Percentiles rank a stretch among this genome's conserved stretches.
Conservation (phyloP, 352 stramenopile genomes). For the Globisporangium paroecandrum region DNA sequence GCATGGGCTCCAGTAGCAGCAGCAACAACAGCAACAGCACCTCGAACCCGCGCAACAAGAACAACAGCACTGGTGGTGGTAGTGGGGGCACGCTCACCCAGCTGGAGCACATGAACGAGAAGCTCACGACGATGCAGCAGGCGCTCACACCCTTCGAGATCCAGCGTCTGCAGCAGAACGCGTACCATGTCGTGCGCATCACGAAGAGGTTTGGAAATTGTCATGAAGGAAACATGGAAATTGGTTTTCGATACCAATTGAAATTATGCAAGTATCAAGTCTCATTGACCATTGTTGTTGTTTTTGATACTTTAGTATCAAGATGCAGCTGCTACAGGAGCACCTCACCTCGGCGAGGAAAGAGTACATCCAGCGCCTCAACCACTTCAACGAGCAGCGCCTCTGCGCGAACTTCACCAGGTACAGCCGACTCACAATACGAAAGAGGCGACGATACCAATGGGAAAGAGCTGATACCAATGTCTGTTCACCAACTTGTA, state of each 20-base stretch:
- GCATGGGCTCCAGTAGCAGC: background rate
- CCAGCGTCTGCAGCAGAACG: constrained; percentile 60
- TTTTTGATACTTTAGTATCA: constrained; percentile 34
- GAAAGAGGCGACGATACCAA: background rate
- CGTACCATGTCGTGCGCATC: constrained; percentile 63
- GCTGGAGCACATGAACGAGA: constrained; percentile 56
- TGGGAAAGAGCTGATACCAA: background rate
- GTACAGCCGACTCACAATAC: background rate
- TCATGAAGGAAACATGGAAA: background rate
- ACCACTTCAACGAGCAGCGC: constrained; percentile 49
- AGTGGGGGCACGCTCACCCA: constrained; percentile 24
- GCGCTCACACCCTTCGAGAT: constrained; percentile 76
- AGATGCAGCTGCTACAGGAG: constrained; percentile 50
- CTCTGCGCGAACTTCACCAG: constrained; percentile 44
- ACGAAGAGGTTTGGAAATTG: constrained; percentile 42
- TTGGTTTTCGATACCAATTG: constrained; percentile 4
- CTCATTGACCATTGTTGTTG: background rate
- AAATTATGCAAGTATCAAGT: background rate
- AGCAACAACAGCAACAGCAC: background rate
- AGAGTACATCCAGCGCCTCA: constrained; percentile 38
- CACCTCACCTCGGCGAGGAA: constrained; percentile 40
- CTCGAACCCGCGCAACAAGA: constrained; percentile 1
- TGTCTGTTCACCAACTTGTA: background rate
- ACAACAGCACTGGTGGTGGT: background rate
- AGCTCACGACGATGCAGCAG: constrained; percentile 69